Evolutionary conservation across 139 green algal genomes (phyloP).

Genomic region (Chlorella sp.): DNA sequence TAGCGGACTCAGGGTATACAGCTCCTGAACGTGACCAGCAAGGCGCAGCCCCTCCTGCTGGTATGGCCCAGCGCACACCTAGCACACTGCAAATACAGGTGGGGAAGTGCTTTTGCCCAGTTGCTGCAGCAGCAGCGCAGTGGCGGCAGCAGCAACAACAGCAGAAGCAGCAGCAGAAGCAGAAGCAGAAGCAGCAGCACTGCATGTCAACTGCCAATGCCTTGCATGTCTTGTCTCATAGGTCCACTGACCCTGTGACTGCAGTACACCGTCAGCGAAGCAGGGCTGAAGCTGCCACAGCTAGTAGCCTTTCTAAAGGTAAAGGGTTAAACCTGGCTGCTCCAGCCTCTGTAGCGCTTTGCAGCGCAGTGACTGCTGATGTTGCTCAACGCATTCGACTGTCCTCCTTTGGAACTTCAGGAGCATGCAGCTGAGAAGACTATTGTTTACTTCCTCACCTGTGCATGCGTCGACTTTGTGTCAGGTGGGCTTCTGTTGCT

Average conservation of each 20-base stretch:
- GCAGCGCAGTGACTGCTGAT: not conserved
- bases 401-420: conserved; percentile 33
- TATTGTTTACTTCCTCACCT: conserved; percentile 97
- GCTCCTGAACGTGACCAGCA: not conserved
- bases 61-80: conserved; percentile 69
- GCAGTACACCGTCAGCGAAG: conserved; percentile 64
- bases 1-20: not conserved
- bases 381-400: not conserved
- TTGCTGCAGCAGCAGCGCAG: too few relatives aligned
- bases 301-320: conserved; percentile 66
- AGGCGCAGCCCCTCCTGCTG: not conserved
- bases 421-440: conserved; percentile 73
- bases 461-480: conserved; percentile 84
- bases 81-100: conserved; percentile 64
- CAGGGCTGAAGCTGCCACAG: conserved; percentile 77
- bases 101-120: too few relatives aligned
- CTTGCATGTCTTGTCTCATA: too few relatives aligned
- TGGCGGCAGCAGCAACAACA: not conserved
- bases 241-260: not conserved
- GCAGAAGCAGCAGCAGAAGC: too few relatives aligned
- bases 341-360: not conserved
- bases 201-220: too few relatives aligned
- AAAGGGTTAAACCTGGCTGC: not conserved
- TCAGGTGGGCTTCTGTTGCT: not conserved
- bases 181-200: too few relatives aligned